A percentile compares a stretch with the other conserved stretches of the same genome.
These are phyloP conservation scores for Exophiala sp. DNA, from an alignment of 2,329 filamentous ascomycete species.

Conservation along the genomic window DNA sequence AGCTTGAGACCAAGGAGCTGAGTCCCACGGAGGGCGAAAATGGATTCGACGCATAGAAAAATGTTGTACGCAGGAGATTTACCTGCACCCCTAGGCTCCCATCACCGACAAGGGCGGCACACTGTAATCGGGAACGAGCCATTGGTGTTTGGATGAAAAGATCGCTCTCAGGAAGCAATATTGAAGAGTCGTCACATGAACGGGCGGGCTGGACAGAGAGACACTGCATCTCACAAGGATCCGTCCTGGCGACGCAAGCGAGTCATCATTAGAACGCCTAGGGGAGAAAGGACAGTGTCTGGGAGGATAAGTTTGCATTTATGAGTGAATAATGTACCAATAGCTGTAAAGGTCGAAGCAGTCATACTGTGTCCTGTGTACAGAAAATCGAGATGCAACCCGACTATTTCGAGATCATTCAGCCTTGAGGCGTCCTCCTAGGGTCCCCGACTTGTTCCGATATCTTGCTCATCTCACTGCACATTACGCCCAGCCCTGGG, in stretches of 20 bases:
- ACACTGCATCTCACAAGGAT: neutral
- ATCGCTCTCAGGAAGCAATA: neutral
- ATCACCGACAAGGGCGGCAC: too few species aligned
- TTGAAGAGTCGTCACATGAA: too few species aligned
- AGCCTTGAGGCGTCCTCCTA: constrained; percentile 1
- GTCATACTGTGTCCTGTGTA: too few species aligned
- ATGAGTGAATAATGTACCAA: neutral
- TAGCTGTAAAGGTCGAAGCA: neutral
- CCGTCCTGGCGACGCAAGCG: neutral
- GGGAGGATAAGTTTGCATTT: neutral
- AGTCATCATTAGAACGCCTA: neutral
- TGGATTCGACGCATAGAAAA: constrained; percentile 10
- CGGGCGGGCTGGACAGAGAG: neutral
- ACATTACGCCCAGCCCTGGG: too few species aligned
- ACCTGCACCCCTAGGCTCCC: neutral
- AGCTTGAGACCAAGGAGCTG: constrained; percentile 64
- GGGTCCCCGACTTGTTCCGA: constrained; percentile 1
- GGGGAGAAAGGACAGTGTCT: too few species aligned
- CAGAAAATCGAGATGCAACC: too few species aligned
- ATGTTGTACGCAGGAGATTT: neutral
- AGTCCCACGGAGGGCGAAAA: constrained; percentile 59
- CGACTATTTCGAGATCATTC: neutral
- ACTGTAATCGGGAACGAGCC: neutral
- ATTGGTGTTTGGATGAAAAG: neutral
- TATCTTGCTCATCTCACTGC: neutral